phyloP scores from a whole-genome alignment of 176 grass and related monocot species.

The Cocos nucifera region DNA sequence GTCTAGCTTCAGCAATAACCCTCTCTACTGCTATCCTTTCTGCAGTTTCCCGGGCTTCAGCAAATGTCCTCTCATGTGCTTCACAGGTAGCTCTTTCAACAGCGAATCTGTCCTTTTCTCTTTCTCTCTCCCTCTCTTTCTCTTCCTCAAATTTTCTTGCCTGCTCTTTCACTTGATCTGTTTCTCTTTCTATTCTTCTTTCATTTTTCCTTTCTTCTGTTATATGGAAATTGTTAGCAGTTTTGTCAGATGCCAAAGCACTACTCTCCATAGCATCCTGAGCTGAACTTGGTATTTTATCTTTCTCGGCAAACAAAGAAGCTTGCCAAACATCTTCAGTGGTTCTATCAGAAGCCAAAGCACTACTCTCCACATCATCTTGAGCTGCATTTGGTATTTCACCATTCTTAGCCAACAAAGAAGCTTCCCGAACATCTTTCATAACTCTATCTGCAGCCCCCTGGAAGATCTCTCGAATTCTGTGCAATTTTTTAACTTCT shows the following conservation, averaged over 20 bases:
- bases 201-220: constrained; percentile 31
- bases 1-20: constrained; percentile 34
- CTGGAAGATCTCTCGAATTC: constrained; percentile 7
- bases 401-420: too few relatives aligned
- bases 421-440: constrained; percentile 7
- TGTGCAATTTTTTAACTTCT: constrained; percentile 9
- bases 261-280: constrained; percentile 15
- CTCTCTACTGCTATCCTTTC: constrained; percentile 71
- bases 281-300: constrained; percentile 18
- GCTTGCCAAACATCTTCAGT: too few relatives aligned
- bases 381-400: too few relatives aligned
- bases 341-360: too few relatives aligned
- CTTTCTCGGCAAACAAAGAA: constrained; percentile 18
- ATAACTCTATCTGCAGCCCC: constrained; percentile 6
- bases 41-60: constrained; percentile 50
- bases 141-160: constrained; percentile 22
- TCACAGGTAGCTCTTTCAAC: constrained; percentile 79
- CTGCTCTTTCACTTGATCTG: constrained; percentile 14
- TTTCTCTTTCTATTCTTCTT: constrained; percentile 19
- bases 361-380: too few relatives aligned
- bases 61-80: constrained; percentile 66
- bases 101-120: constrained; percentile 85
- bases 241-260: constrained; percentile 7
- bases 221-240: constrained; percentile 10
- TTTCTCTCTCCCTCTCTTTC: constrained; percentile 60